Base-by-base conservation (phyloP, 768 basidiomycete genomes). In the Leccinum pellstonianum region DNA sequence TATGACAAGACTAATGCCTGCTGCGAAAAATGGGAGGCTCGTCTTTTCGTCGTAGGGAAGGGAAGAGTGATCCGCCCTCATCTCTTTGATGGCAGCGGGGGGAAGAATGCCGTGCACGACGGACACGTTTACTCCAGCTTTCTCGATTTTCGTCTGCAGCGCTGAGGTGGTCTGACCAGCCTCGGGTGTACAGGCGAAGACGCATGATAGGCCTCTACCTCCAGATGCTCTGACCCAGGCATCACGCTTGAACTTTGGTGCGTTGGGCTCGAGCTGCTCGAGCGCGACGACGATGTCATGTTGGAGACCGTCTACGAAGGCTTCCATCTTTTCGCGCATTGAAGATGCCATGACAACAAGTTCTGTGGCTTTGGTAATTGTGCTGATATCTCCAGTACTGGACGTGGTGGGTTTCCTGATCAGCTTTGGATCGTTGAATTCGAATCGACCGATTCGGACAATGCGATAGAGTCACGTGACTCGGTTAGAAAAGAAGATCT, bases 91-190 rank as follows among this genome's bases (percentile, higher is more conserved):
- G 5, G 94, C 97, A 31, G 88, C 77, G 0, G 94, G 94, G 1
- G 95, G 92, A 4, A 99, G 86, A 21, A 77, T 78, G 23, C 95
- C 95, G 67, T 98, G 85, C 1, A 98, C 92, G 70, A 98, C 80
- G 8, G 91, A 93, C 67, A 97, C 89, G 77, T 97, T 98, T 51
- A 98, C 93, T 1, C 97, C 96, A 4, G 90, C 96, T 74, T 98
- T 98, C 74, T 98, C 96, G 66, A 98, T 86, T 27, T 91, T 77
- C 0, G 86, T 79, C 57, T 75, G 66, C 21, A 69, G 38, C 8
- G 68, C 47, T 57, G 79, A 79, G 17, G 79, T 69, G n/a, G 70
- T 58, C 58, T 72, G 61, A 27, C 62, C 64, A 53, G 60, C 49
- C 43, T 70, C 65, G 10, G 75, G 69, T 21, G 80, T 77, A 31